phyloP scores from a whole-genome alignment of 306 rosid species.

The Gleditsia sinensis region DNA sequence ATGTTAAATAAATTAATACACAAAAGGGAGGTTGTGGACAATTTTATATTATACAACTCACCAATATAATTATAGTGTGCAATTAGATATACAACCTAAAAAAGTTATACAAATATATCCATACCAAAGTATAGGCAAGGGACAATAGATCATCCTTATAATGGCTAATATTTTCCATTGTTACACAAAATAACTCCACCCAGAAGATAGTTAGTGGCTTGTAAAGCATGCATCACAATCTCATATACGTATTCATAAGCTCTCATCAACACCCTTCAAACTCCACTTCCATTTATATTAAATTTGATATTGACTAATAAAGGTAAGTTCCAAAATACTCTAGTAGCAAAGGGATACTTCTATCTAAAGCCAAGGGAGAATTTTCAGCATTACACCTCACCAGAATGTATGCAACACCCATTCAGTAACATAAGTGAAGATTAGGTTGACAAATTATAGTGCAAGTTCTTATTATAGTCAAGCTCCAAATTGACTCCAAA shows the following conservation, averaged over 20 bases:
- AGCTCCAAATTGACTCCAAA: neutral
- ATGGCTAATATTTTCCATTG: constrained; percentile 13
- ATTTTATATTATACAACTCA: constrained; percentile 5
- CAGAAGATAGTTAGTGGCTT: constrained; percentile 1
- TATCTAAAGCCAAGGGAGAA: constrained; percentile 8
- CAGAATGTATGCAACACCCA: constrained; percentile 19
- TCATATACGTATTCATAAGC: neutral
- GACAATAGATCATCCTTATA: constrained; percentile 12
- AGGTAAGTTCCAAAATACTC: constrained; percentile 2
- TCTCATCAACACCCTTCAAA: neutral
- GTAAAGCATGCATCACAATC: constrained; percentile 14
- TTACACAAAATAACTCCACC: constrained; percentile 10
- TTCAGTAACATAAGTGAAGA: neutral
- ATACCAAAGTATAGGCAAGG: constrained; percentile 7
- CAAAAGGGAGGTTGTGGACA: constrained; percentile 1
- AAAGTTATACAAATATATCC: neutral
- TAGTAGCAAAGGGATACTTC: constrained; percentile 4
- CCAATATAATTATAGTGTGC: neutral
- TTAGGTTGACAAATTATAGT: neutral
- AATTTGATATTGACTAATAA: neutral
- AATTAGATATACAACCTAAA: neutral
- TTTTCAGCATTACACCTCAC: constrained; percentile 16
- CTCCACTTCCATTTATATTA: constrained; percentile 6
- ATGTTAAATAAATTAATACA: neutral
- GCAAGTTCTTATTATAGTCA: neutral